These are phyloP conservation scores for Phytophthora chlamydospora DNA, from an alignment of 352 stramenopile genomes.

Conservation along the genomic window DNA sequence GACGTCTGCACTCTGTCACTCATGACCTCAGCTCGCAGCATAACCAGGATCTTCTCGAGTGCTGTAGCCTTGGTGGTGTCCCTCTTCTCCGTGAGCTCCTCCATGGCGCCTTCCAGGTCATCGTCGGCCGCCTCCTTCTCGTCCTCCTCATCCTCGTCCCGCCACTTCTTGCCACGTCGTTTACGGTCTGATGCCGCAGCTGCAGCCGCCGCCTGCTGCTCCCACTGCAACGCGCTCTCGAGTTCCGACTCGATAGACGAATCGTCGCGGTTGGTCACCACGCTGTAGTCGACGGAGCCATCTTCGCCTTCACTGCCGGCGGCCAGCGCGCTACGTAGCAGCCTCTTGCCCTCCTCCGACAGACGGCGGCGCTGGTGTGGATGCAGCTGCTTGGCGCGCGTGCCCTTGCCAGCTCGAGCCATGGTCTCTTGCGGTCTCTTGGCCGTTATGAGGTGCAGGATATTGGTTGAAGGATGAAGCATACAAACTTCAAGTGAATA, in stretches of 20 bases:
- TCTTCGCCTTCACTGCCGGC: slow-evolving; percentile 43
- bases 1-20: slow-evolving; percentile 43
- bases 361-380: slow-evolving; percentile 32
- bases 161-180: slow-evolving; percentile 37
- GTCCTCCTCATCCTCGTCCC: slow-evolving; percentile 38
- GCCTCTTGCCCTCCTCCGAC: slow-evolving; percentile 57
- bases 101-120: slow-evolving; percentile 58
- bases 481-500: slow-evolving; percentile 1
- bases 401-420: slow-evolving; percentile 19
- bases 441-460: not conserved
- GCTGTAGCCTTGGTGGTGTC: slow-evolving; percentile 65
- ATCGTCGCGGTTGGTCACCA: slow-evolving; percentile 42
- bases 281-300: slow-evolving; percentile 37
- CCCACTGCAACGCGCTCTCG: slow-evolving; percentile 58
- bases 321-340: slow-evolving; percentile 58
- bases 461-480: slow-evolving; percentile 11
- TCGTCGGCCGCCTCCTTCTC: slow-evolving; percentile 33
- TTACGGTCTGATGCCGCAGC: slow-evolving; percentile 24
- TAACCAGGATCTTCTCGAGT: slow-evolving; percentile 54
- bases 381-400: slow-evolving; percentile 27
- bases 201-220: slow-evolving; percentile 33
- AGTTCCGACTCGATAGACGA: slow-evolving; percentile 68
- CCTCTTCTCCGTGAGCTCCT: slow-evolving; percentile 68
- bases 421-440: slow-evolving; percentile 6
- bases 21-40: slow-evolving; percentile 51